phyloP scores from a whole-genome alignment of 2,329 filamentous ascomycete genomes.

The Bipolaris bicolor region DNA sequence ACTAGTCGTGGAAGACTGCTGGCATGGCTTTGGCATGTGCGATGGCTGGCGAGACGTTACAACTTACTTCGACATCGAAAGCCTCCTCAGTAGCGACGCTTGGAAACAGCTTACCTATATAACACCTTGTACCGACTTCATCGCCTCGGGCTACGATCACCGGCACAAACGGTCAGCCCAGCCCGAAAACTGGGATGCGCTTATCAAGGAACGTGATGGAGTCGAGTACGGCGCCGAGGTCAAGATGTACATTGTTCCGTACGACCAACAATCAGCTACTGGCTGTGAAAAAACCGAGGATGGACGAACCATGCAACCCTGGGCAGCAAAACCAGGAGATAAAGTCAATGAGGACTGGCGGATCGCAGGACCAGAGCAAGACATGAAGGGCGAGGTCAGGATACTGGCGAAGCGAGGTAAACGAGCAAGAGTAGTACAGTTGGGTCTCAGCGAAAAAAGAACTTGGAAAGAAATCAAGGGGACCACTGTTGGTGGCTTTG shows the following conservation, averaged over 20 bases:
- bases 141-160: conserved; percentile 43
- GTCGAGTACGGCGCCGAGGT: conserved; percentile 38
- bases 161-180: conserved; percentile 36
- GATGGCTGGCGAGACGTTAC: conserved; percentile 45
- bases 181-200: conserved; percentile 38
- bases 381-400: conserved; percentile 40
- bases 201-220: conserved; percentile 42
- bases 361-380: conserved; percentile 37
- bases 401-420: conserved; percentile 42
- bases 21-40: conserved; percentile 44
- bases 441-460: conserved; percentile 33
- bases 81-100: conserved; percentile 38
- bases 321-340: conserved; percentile 41
- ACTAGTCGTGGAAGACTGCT: conserved; percentile 43
- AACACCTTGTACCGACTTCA: conserved; percentile 44
- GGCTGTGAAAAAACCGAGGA: conserved; percentile 25
- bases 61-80: conserved; percentile 45
- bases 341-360: conserved; percentile 37
- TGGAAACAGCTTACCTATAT: conserved; percentile 45
- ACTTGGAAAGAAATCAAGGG: conserved; percentile 43
- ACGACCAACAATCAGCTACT: conserved; percentile 19
- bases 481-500: conserved; percentile 31
- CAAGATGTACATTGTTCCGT: conserved; percentile 41
- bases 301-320: conserved; percentile 31
- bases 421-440: conserved; percentile 32